phyloP scores from a whole-genome alignment of 805 yeast genomes.

The Candida hungchunana region DNA sequence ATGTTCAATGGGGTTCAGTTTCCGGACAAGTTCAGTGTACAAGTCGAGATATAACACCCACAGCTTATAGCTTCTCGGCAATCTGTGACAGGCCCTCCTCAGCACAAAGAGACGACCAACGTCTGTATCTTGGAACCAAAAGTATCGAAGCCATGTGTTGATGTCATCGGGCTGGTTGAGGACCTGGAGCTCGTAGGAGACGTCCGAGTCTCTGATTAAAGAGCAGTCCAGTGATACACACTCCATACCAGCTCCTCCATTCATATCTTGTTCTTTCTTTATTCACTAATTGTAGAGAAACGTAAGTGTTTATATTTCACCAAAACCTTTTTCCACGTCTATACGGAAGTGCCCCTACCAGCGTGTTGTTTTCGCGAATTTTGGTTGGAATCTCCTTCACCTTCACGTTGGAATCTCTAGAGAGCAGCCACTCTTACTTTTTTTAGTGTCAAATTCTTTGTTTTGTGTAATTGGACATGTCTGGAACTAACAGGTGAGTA shows the following conservation, averaged over 20 bases:
- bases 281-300: background rate
- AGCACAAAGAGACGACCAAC: slow-evolving; percentile 39
- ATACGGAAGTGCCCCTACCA: too few relatives aligned
- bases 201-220: slow-evolving; percentile 25
- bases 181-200: slow-evolving; percentile 44
- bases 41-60: slow-evolving; percentile 50
- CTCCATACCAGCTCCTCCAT: too few relatives aligned
- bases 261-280: background rate
- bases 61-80: slow-evolving; percentile 45
- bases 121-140: slow-evolving; percentile 30
- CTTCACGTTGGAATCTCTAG: too few relatives aligned
- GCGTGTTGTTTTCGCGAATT: too few relatives aligned
- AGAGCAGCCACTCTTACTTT: too few relatives aligned
- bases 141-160: slow-evolving; percentile 36
- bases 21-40: slow-evolving; percentile 30
- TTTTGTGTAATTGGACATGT: background rate
- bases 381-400: too few relatives aligned
- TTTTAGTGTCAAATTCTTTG: too few relatives aligned
- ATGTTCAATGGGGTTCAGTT: slow-evolving; percentile 28
- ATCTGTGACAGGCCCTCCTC: slow-evolving; percentile 44
- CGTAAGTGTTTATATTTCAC: background rate
- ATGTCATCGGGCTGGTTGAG: slow-evolving; percentile 33
- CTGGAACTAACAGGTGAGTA: slow-evolving; percentile 5
- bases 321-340: background rate
- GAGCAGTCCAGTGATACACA: slow-evolving; percentile 3